Evolutionary conservation across 805 yeast genomes (phyloP).

Genomic region (Starmerella bombi): DNA sequence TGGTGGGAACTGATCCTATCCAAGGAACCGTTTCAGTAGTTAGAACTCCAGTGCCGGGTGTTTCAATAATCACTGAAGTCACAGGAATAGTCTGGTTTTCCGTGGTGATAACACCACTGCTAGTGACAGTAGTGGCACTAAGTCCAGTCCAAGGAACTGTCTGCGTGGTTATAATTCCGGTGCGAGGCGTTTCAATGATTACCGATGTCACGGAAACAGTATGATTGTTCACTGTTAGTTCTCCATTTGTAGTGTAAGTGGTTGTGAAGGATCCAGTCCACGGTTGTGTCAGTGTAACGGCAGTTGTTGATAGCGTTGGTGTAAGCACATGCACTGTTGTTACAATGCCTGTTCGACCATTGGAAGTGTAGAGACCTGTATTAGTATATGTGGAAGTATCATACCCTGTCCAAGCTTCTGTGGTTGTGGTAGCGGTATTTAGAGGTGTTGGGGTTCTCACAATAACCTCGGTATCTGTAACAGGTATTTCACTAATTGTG

Average conservation of each 20-base stretch:
- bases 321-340: too few relatives aligned
- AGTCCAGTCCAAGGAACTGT: conserved; percentile 1
- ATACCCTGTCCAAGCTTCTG: too few relatives aligned
- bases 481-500: conserved; percentile 1
- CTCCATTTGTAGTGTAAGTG: too few relatives aligned
- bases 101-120: conserved; percentile 1
- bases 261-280: too few relatives aligned
- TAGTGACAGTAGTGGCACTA: not conserved
- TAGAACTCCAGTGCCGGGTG: not conserved
- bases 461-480: conserved; percentile 2
- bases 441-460: conserved; percentile 7
- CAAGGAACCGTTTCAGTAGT: not conserved
- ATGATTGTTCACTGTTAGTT: too few relatives aligned
- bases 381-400: too few relatives aligned
- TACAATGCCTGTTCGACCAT: too few relatives aligned
- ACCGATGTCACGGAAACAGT: too few relatives aligned
- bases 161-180: not conserved
- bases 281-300: too few relatives aligned
- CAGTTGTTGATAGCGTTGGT: too few relatives aligned
- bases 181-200: too few relatives aligned
- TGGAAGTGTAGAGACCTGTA: too few relatives aligned
- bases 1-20: not conserved
- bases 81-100: not conserved
- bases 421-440: conserved; percentile 1
- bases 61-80: not conserved